Conservation (phyloP, 257 asterid genomes). For the Nicotiana benthamiana region DNA sequence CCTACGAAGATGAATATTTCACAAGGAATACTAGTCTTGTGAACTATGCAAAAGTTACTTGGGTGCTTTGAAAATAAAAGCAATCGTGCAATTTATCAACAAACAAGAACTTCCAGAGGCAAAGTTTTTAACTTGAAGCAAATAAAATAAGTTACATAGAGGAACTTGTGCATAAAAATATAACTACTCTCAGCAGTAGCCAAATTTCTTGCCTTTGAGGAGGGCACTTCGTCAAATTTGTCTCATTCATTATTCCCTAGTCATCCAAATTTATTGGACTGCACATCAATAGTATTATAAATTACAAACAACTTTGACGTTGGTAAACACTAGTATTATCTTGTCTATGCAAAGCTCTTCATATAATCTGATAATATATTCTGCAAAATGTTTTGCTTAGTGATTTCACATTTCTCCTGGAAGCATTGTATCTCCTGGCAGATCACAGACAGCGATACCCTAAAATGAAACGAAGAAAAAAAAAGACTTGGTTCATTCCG, state of each 20-base stretch:
- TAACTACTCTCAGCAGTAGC: not conserved
- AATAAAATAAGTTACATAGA: not conserved
- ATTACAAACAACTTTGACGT: not conserved
- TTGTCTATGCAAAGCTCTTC: conserved; percentile 1
- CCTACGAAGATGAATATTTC: no score
- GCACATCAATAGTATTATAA: not conserved
- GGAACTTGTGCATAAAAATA: not conserved
- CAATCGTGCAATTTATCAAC: not conserved
- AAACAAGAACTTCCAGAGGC: not conserved
- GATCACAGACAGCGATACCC: conserved; percentile 94
- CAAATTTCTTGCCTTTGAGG: not conserved
- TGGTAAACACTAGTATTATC: not conserved
- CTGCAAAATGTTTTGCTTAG: not conserved
- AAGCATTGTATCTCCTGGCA: conserved; percentile 96
- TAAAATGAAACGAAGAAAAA: not conserved
- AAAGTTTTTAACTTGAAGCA: not conserved
- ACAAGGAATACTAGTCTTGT: no score
- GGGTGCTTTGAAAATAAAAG: not conserved
- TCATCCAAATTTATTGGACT: conserved; percentile 22
- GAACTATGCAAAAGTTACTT: not conserved
- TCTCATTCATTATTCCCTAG: not conserved
- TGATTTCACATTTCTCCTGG: conserved; percentile 77
- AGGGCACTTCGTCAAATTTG: not conserved
- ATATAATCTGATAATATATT: not conserved
- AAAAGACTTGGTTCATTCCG: not conserved